Conservation (phyloP, 495 filamentous ascomycete genomes). For the Lindgomyces ingoldianus region DNA sequence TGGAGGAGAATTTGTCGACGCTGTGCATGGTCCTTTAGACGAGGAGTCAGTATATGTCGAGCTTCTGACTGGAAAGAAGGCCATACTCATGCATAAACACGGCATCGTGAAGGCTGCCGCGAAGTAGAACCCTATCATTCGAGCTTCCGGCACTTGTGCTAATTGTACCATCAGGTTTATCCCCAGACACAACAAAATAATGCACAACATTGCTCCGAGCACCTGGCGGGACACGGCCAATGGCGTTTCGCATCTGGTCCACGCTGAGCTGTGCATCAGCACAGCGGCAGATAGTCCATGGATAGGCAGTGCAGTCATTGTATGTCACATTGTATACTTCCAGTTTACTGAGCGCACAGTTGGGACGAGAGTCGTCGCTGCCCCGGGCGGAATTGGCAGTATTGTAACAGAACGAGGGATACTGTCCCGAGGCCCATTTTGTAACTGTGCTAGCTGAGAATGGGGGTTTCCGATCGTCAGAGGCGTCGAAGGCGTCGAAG, state of each 20-base stretch:
- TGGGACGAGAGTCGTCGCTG: not conserved
- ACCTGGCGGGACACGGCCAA: conserved; percentile 2
- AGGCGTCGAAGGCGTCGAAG: not conserved
- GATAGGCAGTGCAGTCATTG: conserved; percentile 2
- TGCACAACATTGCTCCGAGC: conserved; percentile 7
- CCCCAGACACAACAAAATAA: not conserved
- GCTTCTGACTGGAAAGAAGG: too few relatives aligned
- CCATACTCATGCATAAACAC: too few relatives aligned
- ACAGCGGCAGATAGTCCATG: conserved; percentile 9
- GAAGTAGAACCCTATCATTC: too few relatives aligned
- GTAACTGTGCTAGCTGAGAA: not conserved
- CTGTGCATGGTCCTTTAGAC: too few relatives aligned
- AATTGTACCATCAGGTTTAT: not conserved
- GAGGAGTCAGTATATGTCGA: too few relatives aligned
- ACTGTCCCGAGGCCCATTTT: not conserved
- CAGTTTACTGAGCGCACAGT: not conserved
- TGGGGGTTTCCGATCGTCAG: not conserved
- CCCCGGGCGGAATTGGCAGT: not conserved
- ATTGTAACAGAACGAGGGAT: conserved; percentile 1
- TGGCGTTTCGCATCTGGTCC: not conserved
- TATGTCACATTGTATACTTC: conserved; percentile 3
- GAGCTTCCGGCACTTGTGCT: not conserved
- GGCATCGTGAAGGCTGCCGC: too few relatives aligned
- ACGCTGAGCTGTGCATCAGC: not conserved
- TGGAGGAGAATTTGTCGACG: conserved; percentile 4